Evolutionary conservation across 345 rosid genomes (phyloP), one percentile per base, ranked within the genome.

Genomic region (Psidium guajava): DNA sequence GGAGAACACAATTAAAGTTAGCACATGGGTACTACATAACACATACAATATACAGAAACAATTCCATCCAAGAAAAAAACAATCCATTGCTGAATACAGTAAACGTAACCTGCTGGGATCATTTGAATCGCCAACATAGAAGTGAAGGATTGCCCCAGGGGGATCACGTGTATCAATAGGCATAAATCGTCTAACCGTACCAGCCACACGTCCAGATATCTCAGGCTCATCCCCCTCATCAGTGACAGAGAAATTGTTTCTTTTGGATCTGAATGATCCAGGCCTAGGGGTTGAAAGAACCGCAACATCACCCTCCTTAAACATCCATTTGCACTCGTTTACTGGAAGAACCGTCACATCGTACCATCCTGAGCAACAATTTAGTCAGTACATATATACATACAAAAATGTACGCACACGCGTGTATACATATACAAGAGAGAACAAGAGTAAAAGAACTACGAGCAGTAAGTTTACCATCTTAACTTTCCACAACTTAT

Each of bases 281-380:
- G 99, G 96, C 86, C 93, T 93, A 54, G 95, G 98, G 64, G 89
- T 90, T 44, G 98, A 98, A 85, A 98, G 90, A 91, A 96, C 96
- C 27, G 97, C 98, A 90, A 98, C 99, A 86, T 98, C 99, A 64
- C 99, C 99, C 93, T 98, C 99, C 93, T 98, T 98, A 86, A 98
- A 96, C 83, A 90, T 85, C 99, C 99, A 98, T 90, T 94, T 98
- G 91, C 93, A 94, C 49, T 96, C 99, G 56, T 88, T 92, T 81
- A 88, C 88, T 51, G 99, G 94, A 86, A 91, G 91, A 80, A 96
- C 94, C 82, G 94, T 89, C 82, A 92, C 98, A 92, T 98, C 99
- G 85, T 93, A 98, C 99, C 99, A 98, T 84, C 99, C 99, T 98
- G 85, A 82, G 80, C 86, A 69, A 84, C 44, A 88, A 86, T 84